Evolutionary conservation across 2,329 filamentous ascomycete genomes (phyloP).

Genomic region (Clonostachys rosea): DNA sequence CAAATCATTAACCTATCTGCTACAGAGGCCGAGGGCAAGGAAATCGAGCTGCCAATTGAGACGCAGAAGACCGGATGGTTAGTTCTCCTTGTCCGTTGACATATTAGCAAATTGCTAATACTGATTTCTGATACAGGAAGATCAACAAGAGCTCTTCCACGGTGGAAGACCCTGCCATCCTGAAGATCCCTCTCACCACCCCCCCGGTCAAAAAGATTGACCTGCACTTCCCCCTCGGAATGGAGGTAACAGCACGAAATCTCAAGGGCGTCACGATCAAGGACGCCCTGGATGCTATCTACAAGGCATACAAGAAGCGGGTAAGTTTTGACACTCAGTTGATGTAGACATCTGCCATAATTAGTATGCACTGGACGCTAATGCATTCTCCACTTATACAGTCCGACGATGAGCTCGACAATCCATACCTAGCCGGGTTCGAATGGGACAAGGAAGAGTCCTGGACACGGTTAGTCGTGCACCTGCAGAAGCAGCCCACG

Average conservation of each 20-base stretch:
- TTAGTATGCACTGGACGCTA: background rate
- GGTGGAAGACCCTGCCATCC: conserved; percentile 77
- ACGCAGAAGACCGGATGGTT: conserved; percentile 89
- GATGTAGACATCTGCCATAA: background rate
- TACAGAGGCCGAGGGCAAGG: conserved; percentile 68
- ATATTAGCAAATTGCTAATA: background rate
- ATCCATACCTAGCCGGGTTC: conserved; percentile 86
- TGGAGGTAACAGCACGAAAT: conserved; percentile 86
- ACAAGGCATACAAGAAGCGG: conserved; percentile 97
- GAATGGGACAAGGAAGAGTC: conserved; percentile 94
- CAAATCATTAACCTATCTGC: conserved; percentile 4
- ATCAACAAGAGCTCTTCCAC: conserved; percentile 79
- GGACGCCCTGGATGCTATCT: conserved; percentile 89
- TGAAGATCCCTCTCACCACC: conserved; percentile 75
- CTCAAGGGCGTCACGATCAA: conserved; percentile 95
- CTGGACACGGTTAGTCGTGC: conserved; percentile 83
- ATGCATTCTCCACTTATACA: conserved; percentile 24
- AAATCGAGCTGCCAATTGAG: conserved; percentile 71
- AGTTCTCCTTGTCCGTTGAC: conserved; percentile 20
- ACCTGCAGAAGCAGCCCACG: conserved; percentile 69
- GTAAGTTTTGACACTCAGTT: conserved; percentile 40
- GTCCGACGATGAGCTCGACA: conserved; percentile 88
- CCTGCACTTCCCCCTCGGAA: conserved; percentile 82
- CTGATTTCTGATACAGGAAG: conserved; percentile 57
- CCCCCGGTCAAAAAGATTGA: conserved; percentile 93